Percentiles rank a stretch among this genome's conserved stretches.
These are phyloP conservation scores for Ophiocordyceps sinensis DNA, from an alignment of 2,329 filamentous ascomycete genomes.

Conservation along the genomic window DNA sequence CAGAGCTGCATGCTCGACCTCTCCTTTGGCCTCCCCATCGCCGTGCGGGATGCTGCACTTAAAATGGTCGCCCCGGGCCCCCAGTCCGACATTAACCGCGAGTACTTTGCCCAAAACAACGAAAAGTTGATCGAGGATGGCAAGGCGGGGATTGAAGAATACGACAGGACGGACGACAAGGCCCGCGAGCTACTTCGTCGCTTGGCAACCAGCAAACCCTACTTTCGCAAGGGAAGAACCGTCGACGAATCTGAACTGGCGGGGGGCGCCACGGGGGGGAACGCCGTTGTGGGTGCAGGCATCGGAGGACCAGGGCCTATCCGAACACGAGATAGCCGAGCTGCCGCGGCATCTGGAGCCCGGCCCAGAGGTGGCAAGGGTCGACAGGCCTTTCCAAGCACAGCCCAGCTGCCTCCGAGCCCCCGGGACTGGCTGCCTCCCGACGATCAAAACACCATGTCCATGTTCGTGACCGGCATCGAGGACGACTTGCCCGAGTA, in stretches of 20 bases:
- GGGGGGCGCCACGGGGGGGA: constrained; percentile 25
- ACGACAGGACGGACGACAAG: constrained; percentile 95
- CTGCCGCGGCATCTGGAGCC: constrained; percentile 34
- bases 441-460: constrained; percentile 71
- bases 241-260: constrained; percentile 42
- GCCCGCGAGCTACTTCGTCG: constrained; percentile 74
- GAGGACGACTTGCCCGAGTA: constrained; percentile 93
- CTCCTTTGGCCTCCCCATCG: constrained; percentile 87
- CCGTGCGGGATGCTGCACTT: constrained; percentile 85
- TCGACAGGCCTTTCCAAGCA: constrained; percentile 50
- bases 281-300: constrained; percentile 38
- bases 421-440: constrained; percentile 80
- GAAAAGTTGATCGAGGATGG: constrained; percentile 93
- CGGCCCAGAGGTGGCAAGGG: constrained; percentile 26
- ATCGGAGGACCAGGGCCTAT: constrained; percentile 59
- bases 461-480: constrained; percentile 85
- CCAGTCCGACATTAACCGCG: constrained; percentile 81
- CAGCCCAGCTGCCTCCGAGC: constrained; percentile 61
- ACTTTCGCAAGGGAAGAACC: constrained; percentile 76
- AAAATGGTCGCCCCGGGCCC: constrained; percentile 97
- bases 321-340: constrained; percentile 53
- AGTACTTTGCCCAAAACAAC: constrained; percentile 97
- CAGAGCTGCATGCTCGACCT: constrained; percentile 98
- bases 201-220: constrained; percentile 84
- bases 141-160: constrained; percentile 69